Evolutionary conservation across 2,329 filamentous ascomycete genomes (phyloP).

Genomic region (Elsinoe necatrix): DNA sequence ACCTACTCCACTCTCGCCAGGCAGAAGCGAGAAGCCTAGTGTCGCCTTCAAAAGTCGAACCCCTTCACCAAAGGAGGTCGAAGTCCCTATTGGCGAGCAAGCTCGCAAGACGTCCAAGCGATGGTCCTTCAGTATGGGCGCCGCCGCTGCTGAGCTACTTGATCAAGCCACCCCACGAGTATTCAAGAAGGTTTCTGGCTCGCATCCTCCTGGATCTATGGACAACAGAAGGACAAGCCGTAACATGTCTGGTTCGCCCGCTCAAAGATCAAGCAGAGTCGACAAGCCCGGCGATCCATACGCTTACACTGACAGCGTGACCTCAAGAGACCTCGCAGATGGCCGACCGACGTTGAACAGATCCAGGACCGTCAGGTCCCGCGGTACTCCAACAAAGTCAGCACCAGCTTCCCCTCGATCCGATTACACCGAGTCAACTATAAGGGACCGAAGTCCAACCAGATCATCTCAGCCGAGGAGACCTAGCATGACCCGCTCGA

Average conservation of each 20-base stretch:
- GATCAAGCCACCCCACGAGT: constrained; percentile 10
- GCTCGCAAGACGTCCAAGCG: constrained; percentile 39
- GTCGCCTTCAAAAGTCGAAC: constrained; percentile 13
- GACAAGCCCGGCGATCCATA: constrained; percentile 10
- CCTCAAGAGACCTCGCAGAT: neutral
- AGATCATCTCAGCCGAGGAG: neutral
- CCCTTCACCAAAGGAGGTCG: constrained; percentile 42
- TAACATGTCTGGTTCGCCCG: constrained; percentile 16
- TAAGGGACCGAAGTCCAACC: constrained; percentile 3
- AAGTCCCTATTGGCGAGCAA: constrained; percentile 55
- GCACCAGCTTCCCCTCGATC: constrained; percentile 4
- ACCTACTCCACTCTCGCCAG: constrained; percentile 19
- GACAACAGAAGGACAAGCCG: constrained; percentile 5
- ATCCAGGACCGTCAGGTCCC: neutral
- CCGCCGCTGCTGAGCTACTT: constrained; percentile 12
- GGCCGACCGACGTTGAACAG: neutral
- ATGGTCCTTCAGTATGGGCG: constrained; percentile 26
- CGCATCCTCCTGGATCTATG: constrained; percentile 9
- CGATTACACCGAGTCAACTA: constrained; percentile 6
- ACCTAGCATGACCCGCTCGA: constrained; percentile 10
- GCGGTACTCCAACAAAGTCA: constrained; percentile 1
- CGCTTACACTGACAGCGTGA: constrained; percentile 2
- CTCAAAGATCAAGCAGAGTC: constrained; percentile 7
- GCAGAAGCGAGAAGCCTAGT: constrained; percentile 37
- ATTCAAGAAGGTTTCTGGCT: constrained; percentile 13